Percentiles rank a stretch among this genome's conserved stretches.
phyloP scores from a whole-genome alignment of 164 flowering plant genomes.

The Berberis thunbergii region DNA sequence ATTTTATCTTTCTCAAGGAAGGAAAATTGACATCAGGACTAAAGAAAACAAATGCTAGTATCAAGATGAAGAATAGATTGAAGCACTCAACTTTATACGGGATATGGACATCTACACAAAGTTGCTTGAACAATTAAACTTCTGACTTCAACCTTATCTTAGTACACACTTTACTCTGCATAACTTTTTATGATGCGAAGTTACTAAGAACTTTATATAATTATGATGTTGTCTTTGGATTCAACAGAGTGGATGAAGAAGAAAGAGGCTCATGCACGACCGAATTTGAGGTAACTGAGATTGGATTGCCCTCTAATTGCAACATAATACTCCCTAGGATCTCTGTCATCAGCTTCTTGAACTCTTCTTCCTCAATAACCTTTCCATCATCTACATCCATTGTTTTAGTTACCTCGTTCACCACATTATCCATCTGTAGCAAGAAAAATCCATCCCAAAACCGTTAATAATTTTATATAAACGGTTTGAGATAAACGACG shows the following conservation, averaged over 20 bases:
- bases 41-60: no score
- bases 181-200: no score
- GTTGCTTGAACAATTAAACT: no score
- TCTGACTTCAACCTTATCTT: no score
- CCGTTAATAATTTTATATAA: background rate
- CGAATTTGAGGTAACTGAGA: slow-evolving; percentile 61
- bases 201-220: no score
- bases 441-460: background rate
- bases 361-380: slow-evolving; percentile 61
- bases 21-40: no score
- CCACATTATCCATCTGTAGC: slow-evolving; percentile 58
- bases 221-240: background rate
- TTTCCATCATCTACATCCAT: slow-evolving; percentile 62
- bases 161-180: no score
- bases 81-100: no score
- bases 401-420: slow-evolving; percentile 47
- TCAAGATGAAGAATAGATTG: no score
- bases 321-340: slow-evolving; percentile 74
- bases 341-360: slow-evolving; percentile 65
- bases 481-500: background rate
- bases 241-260: slow-evolving; percentile 7
- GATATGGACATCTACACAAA: no score
- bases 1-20: no score
- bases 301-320: slow-evolving; percentile 67
- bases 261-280: slow-evolving; percentile 74